Conservation (phyloP, 495 filamentous ascomycete species). For the Penicillium lagena region DNA sequence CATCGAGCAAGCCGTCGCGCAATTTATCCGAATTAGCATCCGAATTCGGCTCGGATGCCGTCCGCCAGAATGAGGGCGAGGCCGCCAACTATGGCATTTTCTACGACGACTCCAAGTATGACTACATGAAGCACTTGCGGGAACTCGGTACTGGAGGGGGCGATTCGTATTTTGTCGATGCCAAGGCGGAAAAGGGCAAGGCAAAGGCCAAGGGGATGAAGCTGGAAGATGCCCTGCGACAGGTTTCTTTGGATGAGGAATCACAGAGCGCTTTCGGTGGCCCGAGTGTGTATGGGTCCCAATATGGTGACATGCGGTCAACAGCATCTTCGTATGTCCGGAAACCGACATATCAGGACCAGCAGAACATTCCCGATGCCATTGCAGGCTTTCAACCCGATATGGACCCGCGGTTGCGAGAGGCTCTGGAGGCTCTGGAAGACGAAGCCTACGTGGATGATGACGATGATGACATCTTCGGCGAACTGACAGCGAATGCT, state of each 20-base stretch:
- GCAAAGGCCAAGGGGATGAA: constrained; percentile 62
- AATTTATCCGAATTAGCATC: constrained; percentile 65
- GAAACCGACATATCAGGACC: constrained; percentile 78
- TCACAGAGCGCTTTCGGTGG: constrained; percentile 43
- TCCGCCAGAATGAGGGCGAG: constrained; percentile 90
- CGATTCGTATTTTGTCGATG: constrained; percentile 69
- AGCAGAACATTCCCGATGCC: constrained; percentile 86
- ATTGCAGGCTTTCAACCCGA: constrained; percentile 93
- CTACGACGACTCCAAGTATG: constrained; percentile 84
- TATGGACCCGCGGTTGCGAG: constrained; percentile 92
- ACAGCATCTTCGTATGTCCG: constrained; percentile 60
- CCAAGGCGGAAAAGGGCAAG: constrained; percentile 47
- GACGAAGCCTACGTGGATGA: constrained; percentile 96
- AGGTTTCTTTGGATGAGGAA: constrained; percentile 50
- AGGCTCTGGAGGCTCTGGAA: constrained; percentile 90
- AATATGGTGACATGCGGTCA: constrained; percentile 32
- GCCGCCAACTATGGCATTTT: constrained; percentile 91
- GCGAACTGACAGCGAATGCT: constrained; percentile 63
- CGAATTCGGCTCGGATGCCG: constrained; percentile 61
- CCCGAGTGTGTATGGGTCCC: constrained; percentile 25
- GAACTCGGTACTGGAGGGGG: constrained; percentile 62
- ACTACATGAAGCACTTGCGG: constrained; percentile 99
- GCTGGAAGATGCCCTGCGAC: constrained; percentile 75
- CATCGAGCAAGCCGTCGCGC: constrained; percentile 31
- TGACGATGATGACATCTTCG: constrained; percentile 71